A percentile compares a stretch with the other conserved stretches of the same genome.
Evolutionary conservation across 768 basidiomycete genomes (phyloP).

Genomic region (Dacryopinax spathularia): DNA sequence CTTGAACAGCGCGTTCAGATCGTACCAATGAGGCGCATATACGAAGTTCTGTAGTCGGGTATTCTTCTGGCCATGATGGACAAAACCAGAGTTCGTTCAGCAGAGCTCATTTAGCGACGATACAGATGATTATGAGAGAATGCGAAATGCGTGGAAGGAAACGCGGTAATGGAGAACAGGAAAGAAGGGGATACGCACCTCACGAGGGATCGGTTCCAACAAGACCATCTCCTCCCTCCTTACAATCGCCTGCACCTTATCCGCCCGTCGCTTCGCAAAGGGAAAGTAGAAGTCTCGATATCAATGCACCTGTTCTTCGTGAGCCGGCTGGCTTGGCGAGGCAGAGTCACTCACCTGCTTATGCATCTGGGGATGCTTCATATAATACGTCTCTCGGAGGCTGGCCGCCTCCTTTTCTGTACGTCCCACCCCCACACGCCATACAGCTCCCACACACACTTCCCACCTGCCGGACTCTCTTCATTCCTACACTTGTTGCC

Average conservation of each 20-base stretch:
- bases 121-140: no score
- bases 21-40: constrained; percentile 76
- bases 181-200: no score
- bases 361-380: constrained; percentile 47
- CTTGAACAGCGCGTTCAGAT: constrained; percentile 71
- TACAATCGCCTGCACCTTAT: constrained; percentile 37
- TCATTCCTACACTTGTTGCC: constrained; percentile 51
- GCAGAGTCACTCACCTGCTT: constrained; percentile 35
- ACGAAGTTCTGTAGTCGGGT: constrained; percentile 48
- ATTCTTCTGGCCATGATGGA: constrained; percentile 52
- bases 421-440: constrained; percentile 85
- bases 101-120: no score
- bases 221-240: constrained; percentile 50
- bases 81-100: constrained; percentile 58
- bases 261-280: constrained; percentile 53
- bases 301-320: constrained; percentile 52
- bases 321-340: neutral
- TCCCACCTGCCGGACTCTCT: constrained; percentile 56
- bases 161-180: no score
- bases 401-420: constrained; percentile 53
- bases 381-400: constrained; percentile 74
- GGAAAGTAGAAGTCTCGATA: constrained; percentile 76
- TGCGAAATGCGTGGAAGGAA: no score
- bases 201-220: constrained; percentile 82
- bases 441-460: constrained; percentile 81